Evolutionary conservation across 2,329 filamentous ascomycete genomes (phyloP), one percentile per base, ranked within the genome.

Genomic region (Xylariaceae sp.): DNA sequence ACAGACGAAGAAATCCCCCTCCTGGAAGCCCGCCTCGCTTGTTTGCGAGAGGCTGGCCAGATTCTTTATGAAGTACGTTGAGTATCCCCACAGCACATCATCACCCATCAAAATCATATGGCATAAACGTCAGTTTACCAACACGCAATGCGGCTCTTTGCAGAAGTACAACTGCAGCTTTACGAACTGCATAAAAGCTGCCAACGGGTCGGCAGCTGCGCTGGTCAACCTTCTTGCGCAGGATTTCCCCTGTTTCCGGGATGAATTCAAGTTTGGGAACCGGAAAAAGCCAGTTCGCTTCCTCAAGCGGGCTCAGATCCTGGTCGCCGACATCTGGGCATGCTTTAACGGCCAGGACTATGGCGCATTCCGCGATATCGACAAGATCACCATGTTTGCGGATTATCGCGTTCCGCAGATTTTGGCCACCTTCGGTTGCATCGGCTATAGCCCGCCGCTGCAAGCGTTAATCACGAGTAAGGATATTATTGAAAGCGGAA

Each of bases 361-460:
- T 69, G 95, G 94, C 37, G 78, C 82, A 34, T 99, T 99, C 73
- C 72, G 85, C 59, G 94, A 99, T 71, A 96, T 99, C 67, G 88
- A 94, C 75, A 91, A 92, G 72, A 88, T 99, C 68, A 99, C 94
- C 62, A 97, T 97, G 88, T 99, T 99, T 78, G 92, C 94, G 70
- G 94, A 99, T 77, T 99, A 99, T 72, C 88, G 94, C 49, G 88
- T 99, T 56, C 95, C 95, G 11, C 94, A 99, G 76, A 94, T 97
- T 67, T 82, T 99, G 39, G 86, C 92, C 68, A 85, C 86, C 8
- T 79, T 97, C 50, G 89, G 90, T 15, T 93, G 92, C 59, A 76
- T 99, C 53, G 85, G 84, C 68, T 97, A 94, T 75, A 92, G 89
- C 64, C 94, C 94, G 0, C 82, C 86, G 0, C 77, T 99, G 50